phyloP scores from a whole-genome alignment of 2,329 filamentous ascomycete species.

The Blumeriella jaapii region DNA sequence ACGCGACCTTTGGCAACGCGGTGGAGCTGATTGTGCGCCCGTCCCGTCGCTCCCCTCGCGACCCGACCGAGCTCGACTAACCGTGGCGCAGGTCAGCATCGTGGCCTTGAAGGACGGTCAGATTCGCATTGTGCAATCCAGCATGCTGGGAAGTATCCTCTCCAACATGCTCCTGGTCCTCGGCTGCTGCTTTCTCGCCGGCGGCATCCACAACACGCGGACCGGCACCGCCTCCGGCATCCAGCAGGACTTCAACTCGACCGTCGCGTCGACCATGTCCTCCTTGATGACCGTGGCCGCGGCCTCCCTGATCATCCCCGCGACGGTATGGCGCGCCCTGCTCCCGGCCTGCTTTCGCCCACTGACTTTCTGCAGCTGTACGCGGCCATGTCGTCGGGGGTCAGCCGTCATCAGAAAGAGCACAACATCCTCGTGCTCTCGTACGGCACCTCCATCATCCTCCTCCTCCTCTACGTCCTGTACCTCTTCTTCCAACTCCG shows the following conservation, averaged over 20 bases:
- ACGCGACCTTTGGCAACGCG: constrained; percentile 39
- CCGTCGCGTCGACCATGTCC: constrained; percentile 67
- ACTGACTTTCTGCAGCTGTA: constrained; percentile 1
- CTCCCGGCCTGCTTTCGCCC: neutral
- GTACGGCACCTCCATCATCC: constrained; percentile 62
- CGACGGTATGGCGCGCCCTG: constrained; percentile 38
- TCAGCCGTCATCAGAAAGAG: neutral
- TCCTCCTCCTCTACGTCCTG: constrained; percentile 61
- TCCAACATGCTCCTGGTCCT: constrained; percentile 87
- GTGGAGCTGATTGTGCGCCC: constrained; percentile 42
- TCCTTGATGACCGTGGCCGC: constrained; percentile 63
- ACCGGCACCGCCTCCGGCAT: constrained; percentile 18
- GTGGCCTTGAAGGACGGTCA: constrained; percentile 76
- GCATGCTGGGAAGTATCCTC: constrained; percentile 91
- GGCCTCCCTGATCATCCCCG: constrained; percentile 68
- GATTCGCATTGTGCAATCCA: constrained; percentile 93
- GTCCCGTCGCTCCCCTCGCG: too few species aligned
- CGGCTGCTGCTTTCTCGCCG: constrained; percentile 69
- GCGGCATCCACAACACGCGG: constrained; percentile 47
- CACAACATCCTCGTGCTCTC: constrained; percentile 1
- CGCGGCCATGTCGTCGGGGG: neutral
- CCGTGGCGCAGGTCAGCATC: constrained; percentile 63
- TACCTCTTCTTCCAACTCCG: constrained; percentile 69
- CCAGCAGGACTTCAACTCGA: constrained; percentile 66
- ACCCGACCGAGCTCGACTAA: constrained; percentile 8